Evolutionary conservation across 78 protist genomes (phyloP), one percentile per base, ranked within the genome.

Genomic region (Dictyostelium brefeldianum): DNA sequence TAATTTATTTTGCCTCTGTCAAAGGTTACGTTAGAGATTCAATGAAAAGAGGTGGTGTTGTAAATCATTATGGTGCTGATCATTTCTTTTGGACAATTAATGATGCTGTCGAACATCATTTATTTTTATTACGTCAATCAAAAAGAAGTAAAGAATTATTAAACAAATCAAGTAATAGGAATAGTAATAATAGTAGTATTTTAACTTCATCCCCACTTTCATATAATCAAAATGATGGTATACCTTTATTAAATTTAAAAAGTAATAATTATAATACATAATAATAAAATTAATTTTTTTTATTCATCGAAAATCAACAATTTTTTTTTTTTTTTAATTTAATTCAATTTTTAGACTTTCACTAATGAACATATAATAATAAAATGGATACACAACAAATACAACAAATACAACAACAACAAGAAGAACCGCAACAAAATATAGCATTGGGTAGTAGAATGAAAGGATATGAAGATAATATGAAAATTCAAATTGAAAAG

Each of bases 41-140:
- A 9, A 80, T 87, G 48, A 87, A 87, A 62, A 75, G 80, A 51
- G 93, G 93, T 51, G 93, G 93, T 77, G 93, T 87, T 3, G 93
- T 87, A 0, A 84, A 87, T 27, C 80, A 77, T 29, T 77, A 59
- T 59, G 93, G 93, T 31, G 93, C 93, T 2, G 75, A 87, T 65
- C 93, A 87, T 77, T 87, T 87, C 84, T 87, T 87, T 50, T 87
- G 84, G 83, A 87, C 93, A 20, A 78, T 87, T 14, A 77, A 56
- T 27, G 93, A 87, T 65, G 93, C 93, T 1, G 83, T 87, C 12
- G 93, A 87, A 31, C 93, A 87, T 77, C 93, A 87, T 64, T 59
- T 87, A 2, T 87, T 59, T 54, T 57, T 87, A 17, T n/a, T 87
- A 25, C 46, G 84, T 51, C 83, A 74, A 46, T 17, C 77, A 4